A percentile compares a stretch with the other conserved stretches of the same genome.
phyloP scores from a whole-genome alignment of 441 rosid genomes.

The Brassica balearica region DNA sequence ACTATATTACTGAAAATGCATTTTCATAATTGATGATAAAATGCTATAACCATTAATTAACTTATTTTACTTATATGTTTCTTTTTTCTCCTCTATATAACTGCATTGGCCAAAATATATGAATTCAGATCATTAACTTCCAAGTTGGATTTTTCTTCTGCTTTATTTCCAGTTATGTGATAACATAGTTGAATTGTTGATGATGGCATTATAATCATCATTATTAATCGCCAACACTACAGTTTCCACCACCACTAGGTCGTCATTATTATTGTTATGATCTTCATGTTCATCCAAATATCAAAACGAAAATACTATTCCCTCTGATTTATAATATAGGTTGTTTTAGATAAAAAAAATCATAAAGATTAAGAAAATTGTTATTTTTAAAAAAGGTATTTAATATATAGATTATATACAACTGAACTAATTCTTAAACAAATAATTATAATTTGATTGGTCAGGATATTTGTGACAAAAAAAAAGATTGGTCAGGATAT shows the following conservation, averaged over 20 bases:
- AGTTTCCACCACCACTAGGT: slow-evolving; percentile 6
- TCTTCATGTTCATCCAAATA: too few relatives aligned
- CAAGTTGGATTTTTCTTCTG: neutral
- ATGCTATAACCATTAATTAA: slow-evolving; percentile 18
- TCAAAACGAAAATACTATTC: too few relatives aligned
- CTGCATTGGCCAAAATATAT: slow-evolving; percentile 31
- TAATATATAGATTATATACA: too few relatives aligned
- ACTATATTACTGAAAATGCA: slow-evolving; percentile 19
- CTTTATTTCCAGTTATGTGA: neutral
- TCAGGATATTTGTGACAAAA: too few relatives aligned
- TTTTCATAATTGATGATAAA: slow-evolving; percentile 30
- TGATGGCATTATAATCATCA: slow-evolving; percentile 29
- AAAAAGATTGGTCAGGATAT: too few relatives aligned
- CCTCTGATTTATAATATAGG: too few relatives aligned
- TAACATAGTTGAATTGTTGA: slow-evolving; percentile 13
- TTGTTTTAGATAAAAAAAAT: neutral
- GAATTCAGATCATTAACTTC: slow-evolving; percentile 22
- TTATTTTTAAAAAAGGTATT: too few relatives aligned
- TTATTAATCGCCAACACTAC: neutral
- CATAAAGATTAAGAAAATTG: too few relatives aligned
- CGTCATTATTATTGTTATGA: neutral
- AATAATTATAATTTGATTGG: too few relatives aligned
- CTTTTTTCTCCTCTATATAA: neutral
- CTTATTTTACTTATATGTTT: neutral
- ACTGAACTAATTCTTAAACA: too few relatives aligned